Base-by-base conservation (phyloP, 2,329 filamentous ascomycete genomes). In the Plenodomus lindquistii region DNA sequence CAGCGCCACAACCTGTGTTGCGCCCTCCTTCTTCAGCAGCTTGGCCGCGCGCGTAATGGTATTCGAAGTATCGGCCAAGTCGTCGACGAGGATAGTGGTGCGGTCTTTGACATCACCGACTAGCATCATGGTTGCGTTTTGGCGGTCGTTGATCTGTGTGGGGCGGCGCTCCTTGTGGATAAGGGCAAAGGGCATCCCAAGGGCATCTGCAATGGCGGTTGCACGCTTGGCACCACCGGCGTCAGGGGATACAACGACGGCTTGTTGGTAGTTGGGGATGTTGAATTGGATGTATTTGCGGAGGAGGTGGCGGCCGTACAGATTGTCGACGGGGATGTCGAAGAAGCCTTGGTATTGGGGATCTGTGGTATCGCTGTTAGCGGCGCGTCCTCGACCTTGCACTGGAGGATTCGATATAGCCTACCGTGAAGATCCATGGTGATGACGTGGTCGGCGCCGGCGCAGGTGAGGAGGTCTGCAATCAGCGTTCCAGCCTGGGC, bases 311-410 rank as follows among this genome's bases (percentile, higher is more conserved):
- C 89, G 85, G 47, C 87, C 93, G 75, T 97, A 97, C 16, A 99
- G 81, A 72, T 99, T 99, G 77, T 99, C 94, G 47, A 99, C 94
- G 2, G 94, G 94, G 49, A 97, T 96, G 69, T 99, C 93, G 69
- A 99, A 97, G 80, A 97, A 99, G 44, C 94, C 94, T 75, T 99
- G 94, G 69, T 97, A 97, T 74, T 99, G 91, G 36, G 91, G 89
- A 72, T 97, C 93, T 65, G 71, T 94, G 91, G 4, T 6, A 6
- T n/a, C 2, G n/a, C 7, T 38, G 46, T 63, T 22, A 65, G 58
- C 36, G 15, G n/a, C 13, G 10, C 11, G 18, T 13, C 13, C 6
- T 11, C 29, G n/a, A 6, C 4, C 10, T 24, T 24, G 6, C 22
- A 24, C 15, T 27, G 34, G 17, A 11, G 3, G 24, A 2, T 9